Evolutionary conservation across 495 filamentous ascomycete species (phyloP).

Genomic region (Daldinia concentrica): DNA sequence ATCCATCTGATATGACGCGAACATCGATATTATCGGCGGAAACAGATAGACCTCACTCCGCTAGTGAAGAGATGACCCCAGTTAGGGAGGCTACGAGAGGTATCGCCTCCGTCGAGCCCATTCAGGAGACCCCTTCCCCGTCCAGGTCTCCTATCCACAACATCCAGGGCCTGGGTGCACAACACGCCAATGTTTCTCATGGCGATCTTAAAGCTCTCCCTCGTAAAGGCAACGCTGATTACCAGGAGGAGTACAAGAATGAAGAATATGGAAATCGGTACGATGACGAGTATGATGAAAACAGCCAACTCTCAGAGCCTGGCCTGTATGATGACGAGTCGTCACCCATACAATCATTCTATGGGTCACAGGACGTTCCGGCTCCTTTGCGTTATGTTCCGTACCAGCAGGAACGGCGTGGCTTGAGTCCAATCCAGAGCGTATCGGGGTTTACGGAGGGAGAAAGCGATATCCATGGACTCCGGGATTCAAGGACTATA

Average conservation of each 20-base stretch:
- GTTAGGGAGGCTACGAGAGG: constrained; percentile 66
- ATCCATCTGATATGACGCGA: constrained; percentile 85
- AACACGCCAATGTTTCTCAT: constrained; percentile 62
- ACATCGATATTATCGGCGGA: constrained; percentile 87
- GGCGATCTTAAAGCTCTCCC: constrained; percentile 60
- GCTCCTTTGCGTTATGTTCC: constrained; percentile 65
- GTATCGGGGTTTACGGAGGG: constrained; percentile 76
- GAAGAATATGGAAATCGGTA: constrained; percentile 57
- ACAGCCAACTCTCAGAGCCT: constrained; percentile 54
- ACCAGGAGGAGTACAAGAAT: constrained; percentile 54
- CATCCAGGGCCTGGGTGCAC: constrained; percentile 55
- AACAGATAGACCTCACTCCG: constrained; percentile 74
- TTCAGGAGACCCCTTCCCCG: constrained; percentile 51
- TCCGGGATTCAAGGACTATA: constrained; percentile 59
- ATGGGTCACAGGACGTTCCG: constrained; percentile 63
- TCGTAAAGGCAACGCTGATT: constrained; percentile 49
- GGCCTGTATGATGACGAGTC: constrained; percentile 53
- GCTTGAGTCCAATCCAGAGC: constrained; percentile 87
- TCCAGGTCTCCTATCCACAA: constrained; percentile 51
- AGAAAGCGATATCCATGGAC: constrained; percentile 56
- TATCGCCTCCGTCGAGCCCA: constrained; percentile 51
- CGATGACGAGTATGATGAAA: constrained; percentile 59
- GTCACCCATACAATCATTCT: constrained; percentile 52
- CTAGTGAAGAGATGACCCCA: constrained; percentile 63
- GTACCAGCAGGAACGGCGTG: constrained; percentile 67